Evolutionary conservation across 1,284 basidiomycete species (phyloP), one percentile per base, ranked within the genome.

Genomic region (Sporisorium graminicola): DNA sequence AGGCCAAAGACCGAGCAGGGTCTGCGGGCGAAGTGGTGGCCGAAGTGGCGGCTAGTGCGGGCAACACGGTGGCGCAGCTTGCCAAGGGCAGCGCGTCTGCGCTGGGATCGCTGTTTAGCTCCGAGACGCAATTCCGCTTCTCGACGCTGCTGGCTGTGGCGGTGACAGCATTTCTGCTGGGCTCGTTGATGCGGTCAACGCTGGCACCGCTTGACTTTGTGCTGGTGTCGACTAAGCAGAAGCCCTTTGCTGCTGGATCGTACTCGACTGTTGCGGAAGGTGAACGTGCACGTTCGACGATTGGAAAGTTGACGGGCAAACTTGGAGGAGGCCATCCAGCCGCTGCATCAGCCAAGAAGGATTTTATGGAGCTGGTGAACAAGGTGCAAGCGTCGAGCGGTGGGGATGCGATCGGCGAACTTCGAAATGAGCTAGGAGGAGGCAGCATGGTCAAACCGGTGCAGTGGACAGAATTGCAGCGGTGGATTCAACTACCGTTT

Each of bases 181-280:
- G 96, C 40, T 95, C 93, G 13, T 88, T 99, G 54, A 86, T 96
- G 70, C 90, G 96, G 64, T 94, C 93, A 9, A 88, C 98, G 69
- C 87, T 98, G 43, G 91, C 92, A 9, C 92, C 94, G 13, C 91
- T 92, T n/a, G 95, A 98, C 86, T 98, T 95, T 87, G 91, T 96
- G 22, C 60, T 85, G 7, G 46, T 80, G 5, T 68, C 75, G 18
- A 68, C 74, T 6, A 24, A 27, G 43, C 52, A 53, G n/a, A 44
- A 27, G 18, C 22, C 50, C 6, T 64, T 73, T 20, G 12, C 16
- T 0, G 35, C 53, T 1, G 29, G 13, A 1, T 8, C 27, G 16
- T 2, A 4, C 22, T 26, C 47, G 31, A 37, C 3, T 7, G 44
- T 22, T 14, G 31, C 2, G 9, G 50, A 14, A 18, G 40, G 24